Base-by-base conservation (phyloP, 2,329 filamentous ascomycete genomes). In the Botrytis pseudocinerea region DNA sequence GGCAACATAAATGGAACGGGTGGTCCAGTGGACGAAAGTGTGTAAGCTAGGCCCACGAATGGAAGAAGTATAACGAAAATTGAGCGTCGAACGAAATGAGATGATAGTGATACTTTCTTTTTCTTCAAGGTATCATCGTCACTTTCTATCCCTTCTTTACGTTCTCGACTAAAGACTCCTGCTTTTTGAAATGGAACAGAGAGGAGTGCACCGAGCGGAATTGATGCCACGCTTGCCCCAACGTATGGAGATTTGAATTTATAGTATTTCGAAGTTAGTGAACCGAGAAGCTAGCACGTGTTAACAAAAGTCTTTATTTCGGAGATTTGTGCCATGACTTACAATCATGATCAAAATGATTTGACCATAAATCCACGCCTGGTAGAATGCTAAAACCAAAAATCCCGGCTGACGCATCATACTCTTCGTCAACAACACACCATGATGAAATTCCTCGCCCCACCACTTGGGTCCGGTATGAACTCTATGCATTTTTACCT, bases 381-480 rank as follows among this genome's bases (percentile, higher is more conserved):
- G 84, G 80, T 95, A 95, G n/a, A 92, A 74, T 1, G 91, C 87
- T 78, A 95, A 84, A 44, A 93, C 82, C n/a, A 89, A 82, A 80
- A 94, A 95, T 0, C 92, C 92, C 5, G 91, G 88, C 79, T 95
- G 92, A 54, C 87, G 87, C 69, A 93, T 83, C 92, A 95, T 94
- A 78, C 90, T 88, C 32, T 87, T 80, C 65, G 87, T 90, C 62
- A 95, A 84, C 28, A 88, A 83, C 32, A 92, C 78, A 16, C 92
- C 93, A 62, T 93, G 92, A 81, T 89, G 89, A 35, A 93, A 87
- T 80, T 95, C 92, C 80, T 95, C 88, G 65, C 89, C 91, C 92
- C 91, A 94, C 88, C 91, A 93, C 77, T 84, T 89, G 0, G 92
- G 93, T 0, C 92, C 92, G 68, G 89, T 90, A 70, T 91, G 88